A percentile compares a stretch with the other conserved stretches of the same genome.
These are phyloP conservation scores for Apodospora peruviana DNA, from an alignment of 495 filamentous ascomycete species.

Conservation along the genomic window DNA sequence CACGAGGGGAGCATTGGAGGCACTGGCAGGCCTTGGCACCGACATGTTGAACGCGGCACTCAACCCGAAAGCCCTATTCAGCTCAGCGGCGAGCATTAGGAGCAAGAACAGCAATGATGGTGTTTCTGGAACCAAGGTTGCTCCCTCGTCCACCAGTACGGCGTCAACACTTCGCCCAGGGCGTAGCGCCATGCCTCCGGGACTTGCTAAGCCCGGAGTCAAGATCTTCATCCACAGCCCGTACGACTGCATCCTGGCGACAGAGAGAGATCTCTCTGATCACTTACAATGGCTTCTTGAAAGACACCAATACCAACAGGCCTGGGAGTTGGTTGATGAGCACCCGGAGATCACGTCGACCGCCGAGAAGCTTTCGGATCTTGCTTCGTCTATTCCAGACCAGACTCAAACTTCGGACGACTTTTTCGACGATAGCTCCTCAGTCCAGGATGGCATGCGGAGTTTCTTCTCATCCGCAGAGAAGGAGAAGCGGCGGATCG, in stretches of 20 bases:
- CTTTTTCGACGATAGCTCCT: conserved; percentile 73
- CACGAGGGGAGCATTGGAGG: conserved; percentile 65
- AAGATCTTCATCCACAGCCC: conserved; percentile 97
- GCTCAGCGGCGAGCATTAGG: conserved; percentile 75
- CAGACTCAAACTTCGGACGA: conserved; percentile 55
- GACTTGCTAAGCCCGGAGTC: conserved; percentile 58
- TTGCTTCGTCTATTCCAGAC: conserved; percentile 43
- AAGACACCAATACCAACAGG: conserved; percentile 70
- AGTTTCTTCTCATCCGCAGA: conserved; percentile 61
- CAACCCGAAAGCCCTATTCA: conserved; percentile 78
- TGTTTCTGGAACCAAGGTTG: conserved; percentile 22
- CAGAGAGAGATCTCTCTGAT: conserved; percentile 77
- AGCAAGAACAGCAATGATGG: conserved; percentile 59
- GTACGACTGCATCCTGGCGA: conserved; percentile 85
- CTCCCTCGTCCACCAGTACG: conserved; percentile 12
- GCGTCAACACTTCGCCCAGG: conserved; percentile 14
- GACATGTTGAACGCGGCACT: conserved; percentile 75
- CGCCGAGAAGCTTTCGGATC: conserved; percentile 22
- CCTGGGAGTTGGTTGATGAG: conserved; percentile 82
- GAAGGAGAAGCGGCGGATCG: conserved; percentile 86
- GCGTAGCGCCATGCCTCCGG: conserved; percentile 36
- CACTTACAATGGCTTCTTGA: conserved; percentile 80
- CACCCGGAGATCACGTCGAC: conserved; percentile 66
- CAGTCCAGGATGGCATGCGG: conserved; percentile 49
- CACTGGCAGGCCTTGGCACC: conserved; percentile 50